Conservation (phyloP, 1,139 yeast genomes). For the Suhomyces anneliseae region DNA sequence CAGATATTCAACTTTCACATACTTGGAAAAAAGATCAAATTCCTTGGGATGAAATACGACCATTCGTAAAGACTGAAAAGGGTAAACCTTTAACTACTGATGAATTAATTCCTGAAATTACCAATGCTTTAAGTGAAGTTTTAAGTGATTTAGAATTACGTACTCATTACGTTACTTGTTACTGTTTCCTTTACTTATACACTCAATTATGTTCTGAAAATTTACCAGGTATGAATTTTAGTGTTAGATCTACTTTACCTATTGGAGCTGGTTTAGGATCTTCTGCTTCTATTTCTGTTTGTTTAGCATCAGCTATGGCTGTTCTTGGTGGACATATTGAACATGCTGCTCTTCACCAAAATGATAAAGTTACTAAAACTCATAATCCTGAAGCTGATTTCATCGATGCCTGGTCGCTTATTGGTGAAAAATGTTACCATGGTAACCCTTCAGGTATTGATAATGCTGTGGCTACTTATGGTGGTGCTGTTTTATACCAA, state of each 20-base stretch:
- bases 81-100: conserved; percentile 47
- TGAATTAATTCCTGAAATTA: conserved; percentile 62
- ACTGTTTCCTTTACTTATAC: conserved; percentile 80
- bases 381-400: conserved; percentile 52
- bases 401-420: conserved; percentile 83
- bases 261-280: conserved; percentile 98
- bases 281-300: conserved; percentile 87
- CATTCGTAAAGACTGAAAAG: conserved; percentile 17
- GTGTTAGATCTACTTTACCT: conserved; percentile 81
- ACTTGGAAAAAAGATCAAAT: conserved; percentile 61
- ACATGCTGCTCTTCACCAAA: conserved; percentile 27
- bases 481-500: conserved; percentile 93
- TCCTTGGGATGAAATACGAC: conserved; percentile 55
- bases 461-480: conserved; percentile 92
- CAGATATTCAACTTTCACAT: conserved; percentile 70
- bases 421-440: conserved; percentile 94
- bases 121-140: conserved; percentile 45
- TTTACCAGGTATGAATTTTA: conserved; percentile 55
- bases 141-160: conserved; percentile 50
- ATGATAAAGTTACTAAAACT: conserved; percentile 30
- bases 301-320: conserved; percentile 75
- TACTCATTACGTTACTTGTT: conserved; percentile 78
- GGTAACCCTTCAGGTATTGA: conserved; percentile 98
- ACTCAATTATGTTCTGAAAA: conserved; percentile 52
- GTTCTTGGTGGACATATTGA: conserved; percentile 57